A percentile compares a stretch with the other conserved stretches of the same genome.
Evolutionary conservation across 73 alveolate species (phyloP).

Genomic region (Paramecium sexaurelia): DNA sequence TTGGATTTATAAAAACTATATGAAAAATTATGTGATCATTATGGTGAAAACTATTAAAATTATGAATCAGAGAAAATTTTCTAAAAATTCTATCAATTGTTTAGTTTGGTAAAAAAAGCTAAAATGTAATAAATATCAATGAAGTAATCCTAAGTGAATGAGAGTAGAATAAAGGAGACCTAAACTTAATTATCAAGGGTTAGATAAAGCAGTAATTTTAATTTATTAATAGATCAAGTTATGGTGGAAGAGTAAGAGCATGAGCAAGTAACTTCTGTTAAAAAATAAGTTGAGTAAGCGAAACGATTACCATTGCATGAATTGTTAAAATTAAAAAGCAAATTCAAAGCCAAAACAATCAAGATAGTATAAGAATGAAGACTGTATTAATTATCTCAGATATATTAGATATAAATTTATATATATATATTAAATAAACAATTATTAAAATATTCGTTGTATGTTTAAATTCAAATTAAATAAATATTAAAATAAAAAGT

Average conservation of each 20-base stretch:
- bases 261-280: background rate
- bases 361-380: background rate
- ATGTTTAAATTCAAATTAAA: conserved; percentile 32
- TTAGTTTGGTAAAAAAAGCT: background rate
- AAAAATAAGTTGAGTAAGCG: background rate
- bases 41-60: background rate
- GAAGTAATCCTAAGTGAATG: background rate
- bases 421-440: background rate
- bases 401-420: background rate
- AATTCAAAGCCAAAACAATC: background rate
- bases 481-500: background rate
- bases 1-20: background rate
- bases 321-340: background rate
- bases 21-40: background rate
- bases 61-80: background rate
- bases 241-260: background rate
- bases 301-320: background rate
- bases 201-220: background rate
- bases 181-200: background rate
- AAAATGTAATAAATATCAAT: background rate
- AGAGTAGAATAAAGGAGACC: background rate
- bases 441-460: background rate
- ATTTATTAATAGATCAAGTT: background rate
- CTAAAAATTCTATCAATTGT: background rate
- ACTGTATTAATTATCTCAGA: background rate